Evolutionary conservation across 495 filamentous ascomycete species (phyloP).

Genomic region (Chaetomidium leptoderma): DNA sequence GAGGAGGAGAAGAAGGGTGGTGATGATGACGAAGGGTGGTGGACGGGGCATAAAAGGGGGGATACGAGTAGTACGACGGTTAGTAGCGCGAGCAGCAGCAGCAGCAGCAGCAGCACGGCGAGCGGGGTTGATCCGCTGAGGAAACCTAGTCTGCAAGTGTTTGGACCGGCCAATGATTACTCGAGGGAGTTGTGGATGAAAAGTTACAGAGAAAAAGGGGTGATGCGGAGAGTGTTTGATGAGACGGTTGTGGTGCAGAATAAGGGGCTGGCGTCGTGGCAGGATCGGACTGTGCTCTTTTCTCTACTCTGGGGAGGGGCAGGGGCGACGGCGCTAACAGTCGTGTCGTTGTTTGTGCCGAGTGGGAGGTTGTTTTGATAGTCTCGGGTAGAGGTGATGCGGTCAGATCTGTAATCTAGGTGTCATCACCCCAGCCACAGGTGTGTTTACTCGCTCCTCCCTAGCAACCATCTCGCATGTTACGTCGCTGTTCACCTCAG

Average conservation of each 20-base stretch:
- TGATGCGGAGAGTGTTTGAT: conserved; percentile 60
- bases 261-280: conserved; percentile 57
- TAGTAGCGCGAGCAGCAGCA: background rate
- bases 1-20: conserved; percentile 21
- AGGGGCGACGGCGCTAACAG: conserved; percentile 33
- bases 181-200: conserved; percentile 45
- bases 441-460: too few species aligned
- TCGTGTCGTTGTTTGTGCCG: conserved; percentile 29
- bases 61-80: background rate
- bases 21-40: conserved; percentile 1
- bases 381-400: background rate
- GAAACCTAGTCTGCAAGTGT: conserved; percentile 45
- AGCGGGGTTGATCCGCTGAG: conserved; percentile 13
- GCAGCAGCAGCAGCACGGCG: background rate
- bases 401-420: background rate
- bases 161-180: conserved; percentile 52
- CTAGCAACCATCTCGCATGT: too few species aligned
- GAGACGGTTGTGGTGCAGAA: conserved; percentile 59
- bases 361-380: conserved; percentile 15
- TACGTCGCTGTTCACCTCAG: too few species aligned
- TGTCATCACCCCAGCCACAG: too few species aligned
- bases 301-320: conserved; percentile 39
- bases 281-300: conserved; percentile 59
- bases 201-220: conserved; percentile 54
- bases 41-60: conserved; percentile 21